Conservation (phyloP, 2,329 filamentous ascomycete species). For the Diaporthe citrichinensis region DNA sequence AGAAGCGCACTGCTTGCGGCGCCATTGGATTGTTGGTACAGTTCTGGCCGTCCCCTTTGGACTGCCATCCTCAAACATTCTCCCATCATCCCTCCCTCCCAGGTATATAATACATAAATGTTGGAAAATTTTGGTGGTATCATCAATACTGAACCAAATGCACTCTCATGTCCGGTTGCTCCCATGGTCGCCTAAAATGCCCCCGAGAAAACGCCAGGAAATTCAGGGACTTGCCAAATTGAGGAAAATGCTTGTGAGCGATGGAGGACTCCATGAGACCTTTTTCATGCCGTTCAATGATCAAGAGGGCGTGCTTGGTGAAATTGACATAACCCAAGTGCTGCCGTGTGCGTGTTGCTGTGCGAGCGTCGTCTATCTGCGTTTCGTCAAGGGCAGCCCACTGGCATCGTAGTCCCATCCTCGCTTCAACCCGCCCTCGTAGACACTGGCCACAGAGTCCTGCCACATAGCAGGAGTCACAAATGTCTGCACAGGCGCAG, state of each 20-base stretch:
- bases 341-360: background rate
- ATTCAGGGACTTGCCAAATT: conserved; percentile 35
- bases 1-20: conserved; percentile 13
- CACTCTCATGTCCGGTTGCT: conserved; percentile 24
- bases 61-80: background rate
- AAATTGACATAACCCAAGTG: background rate
- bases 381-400: conserved; percentile 49
- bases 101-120: conserved; percentile 31
- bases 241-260: conserved; percentile 1
- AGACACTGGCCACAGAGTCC: conserved; percentile 78
- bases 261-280: conserved; percentile 6
- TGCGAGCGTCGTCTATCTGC: conserved; percentile 45
- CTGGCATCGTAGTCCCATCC: conserved; percentile 70
- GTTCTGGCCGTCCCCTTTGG: background rate
- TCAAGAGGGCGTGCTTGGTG: background rate
- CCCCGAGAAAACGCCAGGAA: conserved; percentile 16
- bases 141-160: conserved; percentile 26
- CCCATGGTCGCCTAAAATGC: conserved; percentile 26
- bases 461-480: conserved; percentile 82
- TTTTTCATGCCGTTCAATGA: background rate
- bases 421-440: conserved; percentile 75
- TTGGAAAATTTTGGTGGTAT: conserved; percentile 35
- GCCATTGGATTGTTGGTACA: conserved; percentile 28
- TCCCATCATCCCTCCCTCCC: background rate
- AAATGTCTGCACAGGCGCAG: conserved; percentile 69